A percentile compares a stretch with the other conserved stretches of the same genome.
phyloP scores from a whole-genome alignment of 805 yeast species.

The Sugiyamaella qingdaonensis region DNA sequence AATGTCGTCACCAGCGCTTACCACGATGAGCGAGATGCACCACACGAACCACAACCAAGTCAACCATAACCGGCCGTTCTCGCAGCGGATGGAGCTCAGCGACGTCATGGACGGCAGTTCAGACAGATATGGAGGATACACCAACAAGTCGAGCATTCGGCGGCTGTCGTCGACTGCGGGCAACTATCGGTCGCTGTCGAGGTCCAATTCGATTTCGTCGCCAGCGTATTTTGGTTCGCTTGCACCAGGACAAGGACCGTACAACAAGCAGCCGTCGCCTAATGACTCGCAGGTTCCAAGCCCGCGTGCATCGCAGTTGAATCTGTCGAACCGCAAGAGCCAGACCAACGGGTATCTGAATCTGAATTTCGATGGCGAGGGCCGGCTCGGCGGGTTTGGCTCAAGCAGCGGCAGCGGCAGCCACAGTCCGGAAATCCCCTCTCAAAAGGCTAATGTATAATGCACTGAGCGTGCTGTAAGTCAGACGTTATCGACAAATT shows the following conservation, averaged over 20 bases:
- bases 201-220: constrained; percentile 21
- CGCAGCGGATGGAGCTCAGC: constrained; percentile 33
- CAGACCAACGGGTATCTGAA: not conserved
- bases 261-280: constrained; percentile 1
- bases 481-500: too few species aligned
- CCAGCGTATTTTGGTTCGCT: constrained; percentile 7
- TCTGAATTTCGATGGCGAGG: not conserved
- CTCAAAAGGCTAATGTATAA: not conserved
- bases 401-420: constrained; percentile 4
- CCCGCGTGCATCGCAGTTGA: constrained; percentile 1
- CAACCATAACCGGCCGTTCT: constrained; percentile 15
- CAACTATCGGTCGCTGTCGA: constrained; percentile 6
- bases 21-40: constrained; percentile 3
- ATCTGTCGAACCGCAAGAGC: not conserved
- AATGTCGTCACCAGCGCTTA: constrained; percentile 16
- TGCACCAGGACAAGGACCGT: not conserved
- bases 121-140: constrained; percentile 29
- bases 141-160: constrained; percentile 15
- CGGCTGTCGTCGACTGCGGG: constrained; percentile 16
- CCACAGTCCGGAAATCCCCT: not conserved
- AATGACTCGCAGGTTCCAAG: not conserved
- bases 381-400: not conserved
- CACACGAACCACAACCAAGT: too few species aligned
- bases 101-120: constrained; percentile 24
- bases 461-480: not conserved